phyloP scores from a whole-genome alignment of 306 rosid genomes.

The Rubus parviflorus region DNA sequence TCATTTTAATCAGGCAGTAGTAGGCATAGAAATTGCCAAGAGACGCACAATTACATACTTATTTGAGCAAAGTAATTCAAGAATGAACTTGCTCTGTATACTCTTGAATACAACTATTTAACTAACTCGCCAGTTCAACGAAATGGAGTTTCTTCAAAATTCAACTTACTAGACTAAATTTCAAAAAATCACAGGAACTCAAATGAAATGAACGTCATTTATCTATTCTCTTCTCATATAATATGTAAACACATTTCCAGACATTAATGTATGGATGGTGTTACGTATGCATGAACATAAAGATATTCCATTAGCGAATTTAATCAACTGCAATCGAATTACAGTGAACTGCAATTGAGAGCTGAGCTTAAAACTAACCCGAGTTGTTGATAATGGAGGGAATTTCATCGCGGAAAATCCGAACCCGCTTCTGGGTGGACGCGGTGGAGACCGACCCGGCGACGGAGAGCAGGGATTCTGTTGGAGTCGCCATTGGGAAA shows the following conservation, averaged over 20 bases:
- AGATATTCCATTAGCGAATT: background rate
- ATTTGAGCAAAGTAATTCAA: background rate
- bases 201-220: background rate
- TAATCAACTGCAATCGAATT: background rate
- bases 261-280: background rate
- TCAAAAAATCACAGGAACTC: background rate
- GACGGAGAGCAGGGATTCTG: conserved; percentile 55
- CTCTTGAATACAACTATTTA: background rate
- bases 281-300: background rate
- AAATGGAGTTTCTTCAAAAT: background rate
- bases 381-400: conserved; percentile 46
- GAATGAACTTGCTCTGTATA: background rate
- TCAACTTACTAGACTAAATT: too few species aligned
- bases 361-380: conserved; percentile 43
- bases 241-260: background rate
- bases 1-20: background rate
- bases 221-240: too few species aligned
- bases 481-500: conserved; percentile 59
- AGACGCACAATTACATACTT: background rate
- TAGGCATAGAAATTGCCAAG: background rate
- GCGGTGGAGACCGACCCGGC: conserved; percentile 59
- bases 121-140: background rate
- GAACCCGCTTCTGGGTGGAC: conserved; percentile 65
- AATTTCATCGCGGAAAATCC: conserved; percentile 68
- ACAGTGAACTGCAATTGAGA: background rate